Conservation (phyloP, 2,329 filamentous ascomycete genomes). For the Pseudogymnoascus sp. region DNA sequence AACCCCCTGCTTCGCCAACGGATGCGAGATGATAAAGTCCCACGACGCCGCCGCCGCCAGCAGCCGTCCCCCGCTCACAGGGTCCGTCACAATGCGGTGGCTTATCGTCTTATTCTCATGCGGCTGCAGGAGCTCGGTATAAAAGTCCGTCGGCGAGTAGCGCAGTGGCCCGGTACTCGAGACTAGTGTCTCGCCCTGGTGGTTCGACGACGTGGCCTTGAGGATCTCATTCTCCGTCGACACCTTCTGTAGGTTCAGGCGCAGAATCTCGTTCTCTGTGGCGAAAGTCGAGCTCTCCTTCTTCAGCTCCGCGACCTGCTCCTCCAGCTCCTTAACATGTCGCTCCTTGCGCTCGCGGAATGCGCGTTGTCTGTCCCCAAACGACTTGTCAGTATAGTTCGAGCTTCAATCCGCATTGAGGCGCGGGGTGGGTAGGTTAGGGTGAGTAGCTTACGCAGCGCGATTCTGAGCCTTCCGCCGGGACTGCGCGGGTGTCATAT, state of each 20-base stretch:
- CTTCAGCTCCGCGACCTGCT: constrained; percentile 71
- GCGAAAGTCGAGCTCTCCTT: constrained; percentile 62
- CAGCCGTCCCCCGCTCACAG: constrained; percentile 56
- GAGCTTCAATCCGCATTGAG: background rate
- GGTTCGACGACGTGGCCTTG: constrained; percentile 58
- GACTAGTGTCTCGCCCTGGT: constrained; percentile 35
- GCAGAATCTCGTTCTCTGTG: constrained; percentile 79
- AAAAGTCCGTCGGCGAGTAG: constrained; percentile 66
- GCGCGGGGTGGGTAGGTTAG: background rate
- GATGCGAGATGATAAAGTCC: constrained; percentile 80
- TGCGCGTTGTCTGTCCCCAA: constrained; percentile 65
- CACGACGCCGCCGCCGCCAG: constrained; percentile 73
- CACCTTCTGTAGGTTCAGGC: constrained; percentile 72
- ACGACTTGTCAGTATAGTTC: constrained; percentile 9
- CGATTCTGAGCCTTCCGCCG: constrained; percentile 64
- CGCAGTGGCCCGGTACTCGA: constrained; percentile 55
- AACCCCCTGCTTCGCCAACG: constrained; percentile 64
- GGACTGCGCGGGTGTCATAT: constrained; percentile 44
- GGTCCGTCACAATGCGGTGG: constrained; percentile 59
- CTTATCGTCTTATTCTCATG: constrained; percentile 54
- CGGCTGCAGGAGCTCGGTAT: constrained; percentile 51
- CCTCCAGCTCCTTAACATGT: constrained; percentile 87
- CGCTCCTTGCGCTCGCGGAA: constrained; percentile 94
- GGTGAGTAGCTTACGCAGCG: constrained; percentile 50
- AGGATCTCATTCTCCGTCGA: constrained; percentile 90